Conservation (phyloP, 768 basidiomycete species). For the Leccinellum luteum region DNA sequence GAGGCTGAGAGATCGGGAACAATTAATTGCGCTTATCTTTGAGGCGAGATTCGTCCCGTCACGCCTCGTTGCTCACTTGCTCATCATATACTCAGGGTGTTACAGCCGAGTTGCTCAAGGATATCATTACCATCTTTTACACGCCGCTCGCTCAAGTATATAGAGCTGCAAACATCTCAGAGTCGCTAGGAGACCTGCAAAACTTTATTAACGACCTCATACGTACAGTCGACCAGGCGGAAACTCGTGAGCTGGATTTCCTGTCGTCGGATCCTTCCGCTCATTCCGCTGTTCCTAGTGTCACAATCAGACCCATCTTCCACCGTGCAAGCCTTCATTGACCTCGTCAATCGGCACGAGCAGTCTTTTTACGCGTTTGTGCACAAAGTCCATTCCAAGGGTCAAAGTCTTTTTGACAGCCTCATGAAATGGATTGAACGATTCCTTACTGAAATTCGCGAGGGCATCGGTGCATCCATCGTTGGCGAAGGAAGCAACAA, state of each 20-base stretch:
- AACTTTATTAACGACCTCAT: conserved; percentile 95
- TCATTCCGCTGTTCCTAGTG: conserved; percentile 42
- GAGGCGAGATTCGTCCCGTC: conserved; percentile 56
- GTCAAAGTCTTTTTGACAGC: conserved; percentile 87
- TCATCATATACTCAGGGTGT: conserved; percentile 58
- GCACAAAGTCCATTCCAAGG: conserved; percentile 97
- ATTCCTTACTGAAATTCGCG: conserved; percentile 86
- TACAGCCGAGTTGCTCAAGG: conserved; percentile 92
- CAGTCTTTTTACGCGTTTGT: conserved; percentile 96
- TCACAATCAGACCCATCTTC: conserved; percentile 77
- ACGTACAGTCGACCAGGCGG: conserved; percentile 86
- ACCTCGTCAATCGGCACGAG: conserved; percentile 91
- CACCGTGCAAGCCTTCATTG: conserved; percentile 91
- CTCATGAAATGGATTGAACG: conserved; percentile 98
- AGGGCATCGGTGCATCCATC: conserved; percentile 63
- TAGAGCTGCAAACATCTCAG: conserved; percentile 93
- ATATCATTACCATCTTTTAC: conserved; percentile 99
- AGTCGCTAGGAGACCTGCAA: conserved; percentile 89
- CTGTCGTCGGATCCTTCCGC: background rate
- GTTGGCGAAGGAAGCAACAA: conserved; percentile 12
- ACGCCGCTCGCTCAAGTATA: conserved; percentile 95
- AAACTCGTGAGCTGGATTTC: conserved; percentile 64
- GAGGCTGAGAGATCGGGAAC: conserved; percentile 82
- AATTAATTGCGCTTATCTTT: conserved; percentile 89
- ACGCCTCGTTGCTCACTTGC: background rate